phyloP scores from a whole-genome alignment of 2,329 filamentous ascomycete genomes.

The Aspergillus melleus region DNA sequence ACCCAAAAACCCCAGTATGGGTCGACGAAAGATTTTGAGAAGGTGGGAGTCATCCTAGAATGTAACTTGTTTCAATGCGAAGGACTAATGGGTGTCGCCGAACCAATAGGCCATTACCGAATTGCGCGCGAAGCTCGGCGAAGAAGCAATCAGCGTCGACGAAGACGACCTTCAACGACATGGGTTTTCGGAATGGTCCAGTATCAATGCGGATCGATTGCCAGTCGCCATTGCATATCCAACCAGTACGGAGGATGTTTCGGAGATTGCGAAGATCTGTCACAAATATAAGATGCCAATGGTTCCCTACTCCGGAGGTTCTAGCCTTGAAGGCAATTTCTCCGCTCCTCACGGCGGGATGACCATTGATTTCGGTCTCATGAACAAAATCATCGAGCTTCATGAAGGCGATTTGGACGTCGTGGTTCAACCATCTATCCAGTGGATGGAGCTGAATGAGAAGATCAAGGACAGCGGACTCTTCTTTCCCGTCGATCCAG shows the following conservation, averaged over 20 bases:
- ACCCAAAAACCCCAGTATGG: conserved; percentile 38
- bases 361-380: conserved; percentile 83
- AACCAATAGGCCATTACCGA: conserved; percentile 56
- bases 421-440: conserved; percentile 84
- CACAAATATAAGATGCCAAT: conserved; percentile 78
- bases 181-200: conserved; percentile 70
- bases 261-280: conserved; percentile 67
- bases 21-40: conserved; percentile 39
- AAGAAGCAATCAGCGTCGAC: conserved; percentile 64
- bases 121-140: conserved; percentile 53
- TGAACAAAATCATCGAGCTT: conserved; percentile 78
- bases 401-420: conserved; percentile 90
- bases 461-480: conserved; percentile 71
- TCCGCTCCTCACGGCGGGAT: conserved; percentile 83
- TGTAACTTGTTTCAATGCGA: background rate
- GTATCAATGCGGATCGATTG: conserved; percentile 63
- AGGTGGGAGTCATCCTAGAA: conserved; percentile 24
- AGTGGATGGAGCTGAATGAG: conserved; percentile 89
- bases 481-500: conserved; percentile 89
- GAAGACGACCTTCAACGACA: conserved; percentile 63
- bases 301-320: conserved; percentile 82
- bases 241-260: conserved; percentile 63
- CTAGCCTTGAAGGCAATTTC: conserved; percentile 87
- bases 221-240: conserved; percentile 68
- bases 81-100: conserved; percentile 2